phyloP scores from a whole-genome alignment of 306 rosid species.

The Cucumis melo region DNA sequence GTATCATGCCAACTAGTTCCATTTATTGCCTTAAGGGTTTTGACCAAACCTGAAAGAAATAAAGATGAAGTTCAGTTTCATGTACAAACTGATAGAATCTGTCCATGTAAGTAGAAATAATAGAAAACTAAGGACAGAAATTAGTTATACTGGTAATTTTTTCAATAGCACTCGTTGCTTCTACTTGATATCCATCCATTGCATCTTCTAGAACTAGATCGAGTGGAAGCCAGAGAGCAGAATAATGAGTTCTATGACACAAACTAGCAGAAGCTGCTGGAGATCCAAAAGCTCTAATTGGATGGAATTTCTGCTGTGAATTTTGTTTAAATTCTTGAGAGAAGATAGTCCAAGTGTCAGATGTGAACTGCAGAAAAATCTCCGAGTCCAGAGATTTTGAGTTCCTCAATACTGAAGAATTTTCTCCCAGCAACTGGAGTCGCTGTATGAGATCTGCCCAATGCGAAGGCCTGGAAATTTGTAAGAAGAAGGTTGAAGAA shows the following conservation, averaged over 20 bases:
- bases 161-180: constrained; percentile 83
- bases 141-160: constrained; percentile 41
- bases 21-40: constrained; percentile 87
- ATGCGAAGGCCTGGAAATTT: constrained; percentile 53
- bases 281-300: constrained; percentile 65
- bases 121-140: background rate
- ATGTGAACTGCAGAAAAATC: constrained; percentile 41
- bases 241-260: constrained; percentile 57
- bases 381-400: constrained; percentile 57
- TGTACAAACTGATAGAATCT: background rate
- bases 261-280: constrained; percentile 63
- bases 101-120: background rate
- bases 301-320: constrained; percentile 50
- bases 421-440: constrained; percentile 45
- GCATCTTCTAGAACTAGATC: constrained; percentile 91
- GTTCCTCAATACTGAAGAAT: constrained; percentile 56
- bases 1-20: constrained; percentile 93
- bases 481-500: constrained; percentile 8
- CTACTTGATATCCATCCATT: constrained; percentile 92
- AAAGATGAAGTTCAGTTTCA: constrained; percentile 6
- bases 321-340: constrained; percentile 52
- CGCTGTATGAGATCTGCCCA: constrained; percentile 57
- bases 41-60: constrained; percentile 58
- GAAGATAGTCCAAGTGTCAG: constrained; percentile 33
- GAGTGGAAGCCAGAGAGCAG: constrained; percentile 96